Base-by-base conservation (phyloP, 495 filamentous ascomycete genomes). In the Neurospora sublineolata region DNA sequence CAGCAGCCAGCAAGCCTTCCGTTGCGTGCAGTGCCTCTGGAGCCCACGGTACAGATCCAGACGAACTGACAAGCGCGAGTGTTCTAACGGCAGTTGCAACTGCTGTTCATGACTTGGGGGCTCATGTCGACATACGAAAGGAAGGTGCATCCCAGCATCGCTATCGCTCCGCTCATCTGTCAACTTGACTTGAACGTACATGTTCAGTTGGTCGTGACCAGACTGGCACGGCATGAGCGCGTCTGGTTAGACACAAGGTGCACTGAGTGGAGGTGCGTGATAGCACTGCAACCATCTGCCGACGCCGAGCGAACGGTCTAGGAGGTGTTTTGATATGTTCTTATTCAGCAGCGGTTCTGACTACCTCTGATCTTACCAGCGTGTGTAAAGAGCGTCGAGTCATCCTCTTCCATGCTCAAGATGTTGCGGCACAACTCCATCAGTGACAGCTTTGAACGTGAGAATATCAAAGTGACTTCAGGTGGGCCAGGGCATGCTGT, bases 371-470 rank as follows among this genome's bases (percentile, higher is more conserved):
- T 44, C 41, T 44, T 0, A 11, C 41, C 41, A 44, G 1, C 1
- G 3, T 20, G 18, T 44, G 18, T n/a, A 10, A 0, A 44, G 4
- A 11, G 3, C 0, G 41, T 20, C n/a, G 0, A 0, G 2, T 44
- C 41, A 20, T 20, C 0, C 0, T 20, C 18, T 44, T 2, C 18
- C 0, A 20, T 44, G 41, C 0, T 1, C 8, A n/a, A 20, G 2
- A 41, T 3, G 7, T 20, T 20, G 41, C 41, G n/a, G 18, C 9
- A 20, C 18, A 44, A 20, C 3, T 4, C 8, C 8, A 20, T 44
- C 41, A 44, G n/a, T 20, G 18, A 44, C 18, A n/a, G 3, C 41
- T 20, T 4, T 3, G 8, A n/a, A 9, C 18, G 18, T 9, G 7
- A n/a, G n/a, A 18, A 42, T n/a, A 1, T 3, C 18, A 9, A 9